A percentile compares a stretch with the other conserved stretches of the same genome.
Evolutionary conservation across 352 stramenopile genomes (phyloP).

Genomic region (Pythium pyrilobum): DNA sequence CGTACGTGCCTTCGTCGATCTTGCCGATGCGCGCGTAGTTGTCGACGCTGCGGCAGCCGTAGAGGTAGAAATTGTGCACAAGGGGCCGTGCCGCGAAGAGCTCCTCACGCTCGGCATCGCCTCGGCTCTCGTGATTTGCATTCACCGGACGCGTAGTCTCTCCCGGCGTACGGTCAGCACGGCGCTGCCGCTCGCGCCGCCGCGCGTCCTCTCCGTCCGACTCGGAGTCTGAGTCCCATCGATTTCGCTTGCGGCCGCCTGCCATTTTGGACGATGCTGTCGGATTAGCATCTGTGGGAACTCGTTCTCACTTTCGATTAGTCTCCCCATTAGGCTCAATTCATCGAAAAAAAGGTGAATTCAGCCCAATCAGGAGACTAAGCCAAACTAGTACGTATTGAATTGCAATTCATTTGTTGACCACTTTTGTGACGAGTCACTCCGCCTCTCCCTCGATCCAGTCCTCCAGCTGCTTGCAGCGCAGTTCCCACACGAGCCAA

Average conservation of each 20-base stretch:
- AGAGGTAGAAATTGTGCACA: conserved; percentile 67
- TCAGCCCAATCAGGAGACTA: too few relatives aligned
- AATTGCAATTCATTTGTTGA: not conserved
- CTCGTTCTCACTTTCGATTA: conserved; percentile 13
- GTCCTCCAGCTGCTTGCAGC: conserved; percentile 3
- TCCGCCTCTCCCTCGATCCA: conserved; percentile 18
- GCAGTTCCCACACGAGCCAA: not conserved
- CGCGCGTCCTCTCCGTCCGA: conserved; percentile 23
- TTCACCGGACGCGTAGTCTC: too few relatives aligned
- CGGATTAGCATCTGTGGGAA: too few relatives aligned
- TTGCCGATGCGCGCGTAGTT: conserved; percentile 92
- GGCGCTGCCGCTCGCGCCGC: conserved; percentile 8
- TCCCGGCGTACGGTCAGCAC: not conserved
- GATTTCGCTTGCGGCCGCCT: conserved; percentile 41
- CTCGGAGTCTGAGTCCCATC: conserved; percentile 58
- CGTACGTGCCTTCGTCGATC: conserved; percentile 96
- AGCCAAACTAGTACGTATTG: too few relatives aligned
- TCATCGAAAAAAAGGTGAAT: too few relatives aligned
- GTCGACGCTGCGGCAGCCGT: conserved; percentile 93
- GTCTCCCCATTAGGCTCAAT: too few relatives aligned
- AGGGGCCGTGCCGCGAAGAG: not conserved
- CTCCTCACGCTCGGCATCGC: not conserved
- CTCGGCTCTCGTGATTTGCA: too few relatives aligned
- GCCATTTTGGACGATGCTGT: conserved; percentile 2
- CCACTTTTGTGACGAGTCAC: conserved; percentile 1